phyloP scores from a whole-genome alignment of 2,329 filamentous ascomycete species.

The Metarhizium rileyi region DNA sequence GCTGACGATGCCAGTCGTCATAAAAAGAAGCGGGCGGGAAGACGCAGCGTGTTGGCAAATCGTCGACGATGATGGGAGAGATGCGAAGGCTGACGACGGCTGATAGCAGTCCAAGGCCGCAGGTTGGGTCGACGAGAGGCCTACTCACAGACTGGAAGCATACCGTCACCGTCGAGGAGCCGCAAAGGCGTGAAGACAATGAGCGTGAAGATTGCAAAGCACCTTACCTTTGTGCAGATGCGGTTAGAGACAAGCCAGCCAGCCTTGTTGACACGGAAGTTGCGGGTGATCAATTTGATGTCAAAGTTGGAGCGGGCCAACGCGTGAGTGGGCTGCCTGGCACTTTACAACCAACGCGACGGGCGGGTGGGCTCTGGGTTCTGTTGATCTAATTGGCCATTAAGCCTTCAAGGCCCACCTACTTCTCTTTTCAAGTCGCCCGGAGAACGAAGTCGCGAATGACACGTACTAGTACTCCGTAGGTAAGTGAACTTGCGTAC shows the following conservation, averaged over 20 bases:
- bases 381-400: too few relatives aligned
- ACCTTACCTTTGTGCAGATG: too few relatives aligned
- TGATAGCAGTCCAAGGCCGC: background rate
- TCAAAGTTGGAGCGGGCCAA: background rate
- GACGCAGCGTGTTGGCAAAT: background rate
- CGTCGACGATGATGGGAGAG: background rate
- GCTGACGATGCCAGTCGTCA: slow-evolving; percentile 23
- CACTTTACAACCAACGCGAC: background rate
- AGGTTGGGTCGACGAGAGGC: background rate
- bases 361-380: too few relatives aligned
- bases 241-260: background rate
- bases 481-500: too few relatives aligned
- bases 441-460: too few relatives aligned
- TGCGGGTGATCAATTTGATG: too few relatives aligned
- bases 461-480: too few relatives aligned
- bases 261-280: background rate
- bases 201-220: too few relatives aligned
- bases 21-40: slow-evolving; percentile 19
- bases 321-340: background rate
- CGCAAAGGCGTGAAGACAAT: background rate
- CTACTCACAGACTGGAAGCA: background rate
- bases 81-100: background rate
- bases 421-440: too few relatives aligned
- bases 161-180: background rate
- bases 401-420: too few relatives aligned